These are phyloP conservation scores for Insectozyma bohioensis DNA, from an alignment of 1,139 yeast species.

Conservation along the genomic window DNA sequence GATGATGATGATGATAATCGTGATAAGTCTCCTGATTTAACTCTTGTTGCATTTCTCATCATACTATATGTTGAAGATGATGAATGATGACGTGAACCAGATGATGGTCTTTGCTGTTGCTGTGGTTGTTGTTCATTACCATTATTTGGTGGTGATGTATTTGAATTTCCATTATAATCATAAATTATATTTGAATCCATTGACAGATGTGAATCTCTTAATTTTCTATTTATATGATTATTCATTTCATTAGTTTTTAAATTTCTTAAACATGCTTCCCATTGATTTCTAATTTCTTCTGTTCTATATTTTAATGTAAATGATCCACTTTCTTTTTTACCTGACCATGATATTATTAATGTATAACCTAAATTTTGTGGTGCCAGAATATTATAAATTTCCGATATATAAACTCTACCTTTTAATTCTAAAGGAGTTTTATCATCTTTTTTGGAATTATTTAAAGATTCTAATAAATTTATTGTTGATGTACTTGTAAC, in stretches of 20 bases:
- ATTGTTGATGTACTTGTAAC: constrained; percentile 34
- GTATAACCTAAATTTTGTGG: constrained; percentile 48
- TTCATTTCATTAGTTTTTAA: constrained; percentile 46
- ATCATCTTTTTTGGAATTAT: constrained; percentile 31
- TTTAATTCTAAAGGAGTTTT: constrained; percentile 51
- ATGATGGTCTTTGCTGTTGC: constrained; percentile 19
- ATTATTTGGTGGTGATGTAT: neutral
- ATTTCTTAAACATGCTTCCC: constrained; percentile 60
- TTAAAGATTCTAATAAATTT: constrained; percentile 38
- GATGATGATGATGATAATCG: constrained; percentile 15
- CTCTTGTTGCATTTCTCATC: constrained; percentile 39
- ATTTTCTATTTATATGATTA: constrained; percentile 36
- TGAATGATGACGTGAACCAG: constrained; percentile 44
- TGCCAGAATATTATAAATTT: constrained; percentile 50
- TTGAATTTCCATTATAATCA: constrained; percentile 21
- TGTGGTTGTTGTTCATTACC: constrained; percentile 14
- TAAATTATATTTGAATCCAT: constrained; percentile 21
- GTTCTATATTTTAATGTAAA: constrained; percentile 67
- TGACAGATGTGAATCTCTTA: constrained; percentile 40
- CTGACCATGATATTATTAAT: constrained; percentile 74
- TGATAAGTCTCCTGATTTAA: constrained; percentile 13
- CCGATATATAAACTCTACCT: constrained; percentile 70
- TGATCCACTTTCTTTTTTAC: constrained; percentile 73
- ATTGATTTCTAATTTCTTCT: constrained; percentile 69
- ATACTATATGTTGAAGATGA: constrained; percentile 47